Base-by-base conservation (phyloP, 345 rosid genomes). In the Reutealis trisperma region DNA sequence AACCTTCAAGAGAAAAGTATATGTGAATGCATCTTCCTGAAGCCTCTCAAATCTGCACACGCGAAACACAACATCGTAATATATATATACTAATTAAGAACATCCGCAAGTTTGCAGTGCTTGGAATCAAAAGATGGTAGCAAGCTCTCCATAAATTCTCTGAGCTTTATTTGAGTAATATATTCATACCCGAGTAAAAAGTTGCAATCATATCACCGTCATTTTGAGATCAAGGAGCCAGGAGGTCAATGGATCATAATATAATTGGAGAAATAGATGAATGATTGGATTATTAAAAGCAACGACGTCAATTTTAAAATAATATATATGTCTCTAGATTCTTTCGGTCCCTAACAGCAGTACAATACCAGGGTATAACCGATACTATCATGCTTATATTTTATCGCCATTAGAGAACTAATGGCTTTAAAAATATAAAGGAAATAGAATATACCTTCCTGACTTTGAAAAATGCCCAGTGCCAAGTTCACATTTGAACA, bases 401-500 rank as follows among this genome's bases (percentile, higher is more conserved):
- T 27, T 27, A 1, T 27, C 30, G 30, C 30, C 30, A 0, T 27
- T 27, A 30, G 34, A 10, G 54, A 19, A 52, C 54, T 51, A 62
- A 34, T 3, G 55, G 58, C 47, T 34, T 25, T 37, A 37, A 37
- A 12, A 18, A 25, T 15, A 25, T 4, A 25, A n/a, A 55, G 41
- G 24, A 47, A 24, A 16, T 57, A 25, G 24, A 59, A 52, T 84
- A 52, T 86, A 96, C 99, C 99, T 92, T 79, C 99, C 98, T 0
- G 99, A 92, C 81, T 95, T 95, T 19, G 98, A 92, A 80, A 89
- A 92, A 89, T 95, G 99, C 22, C 99, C 99, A 19, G 97, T 96
- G 55, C 99, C 92, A 63, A 95, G 87, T 81, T 92, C 94, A 77
- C 98, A 93, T 85, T 92, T 95, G 82, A 95, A 88, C 86, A 93